Evolutionary conservation across 192 early-diverging fungal genomes (phyloP).

Genomic region (Rhizophagus sp.): DNA sequence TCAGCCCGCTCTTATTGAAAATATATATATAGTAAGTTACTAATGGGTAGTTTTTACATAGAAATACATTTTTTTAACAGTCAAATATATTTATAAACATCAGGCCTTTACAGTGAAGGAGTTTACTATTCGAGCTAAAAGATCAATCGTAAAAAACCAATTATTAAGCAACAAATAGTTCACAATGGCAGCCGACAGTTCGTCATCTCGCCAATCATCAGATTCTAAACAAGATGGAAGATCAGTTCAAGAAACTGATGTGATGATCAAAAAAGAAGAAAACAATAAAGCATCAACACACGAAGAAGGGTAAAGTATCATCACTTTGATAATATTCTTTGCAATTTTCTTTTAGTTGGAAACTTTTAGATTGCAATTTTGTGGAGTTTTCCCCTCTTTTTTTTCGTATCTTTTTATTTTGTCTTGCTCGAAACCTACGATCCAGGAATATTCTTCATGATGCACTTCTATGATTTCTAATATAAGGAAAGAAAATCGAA

Average conservation of each 20-base stretch:
- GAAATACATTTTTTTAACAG: no score
- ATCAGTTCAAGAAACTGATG: slow-evolving; percentile 17
- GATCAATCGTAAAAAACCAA: background rate
- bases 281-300: slow-evolving; percentile 2
- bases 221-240: slow-evolving; percentile 27
- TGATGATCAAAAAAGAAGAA: slow-evolving; percentile 16
- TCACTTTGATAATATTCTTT: background rate
- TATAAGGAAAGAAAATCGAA: background rate
- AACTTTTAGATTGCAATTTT: background rate
- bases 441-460: background rate
- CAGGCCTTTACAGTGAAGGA: background rate
- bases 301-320: slow-evolving; percentile 32
- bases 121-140: background rate
- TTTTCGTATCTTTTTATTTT: background rate
- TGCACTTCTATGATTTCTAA: background rate
- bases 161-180: background rate
- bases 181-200: slow-evolving; percentile 27
- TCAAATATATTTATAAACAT: background rate
- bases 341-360: background rate
- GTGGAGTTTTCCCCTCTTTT: background rate
- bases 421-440: background rate
- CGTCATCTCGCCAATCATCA: slow-evolving; percentile 27
- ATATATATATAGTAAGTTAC: no score
- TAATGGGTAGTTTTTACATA: no score
- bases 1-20: no score